These are phyloP conservation scores for Ramularia collo-cygni DNA, from an alignment of 2,329 filamentous ascomycete species.

Conservation along the genomic window DNA sequence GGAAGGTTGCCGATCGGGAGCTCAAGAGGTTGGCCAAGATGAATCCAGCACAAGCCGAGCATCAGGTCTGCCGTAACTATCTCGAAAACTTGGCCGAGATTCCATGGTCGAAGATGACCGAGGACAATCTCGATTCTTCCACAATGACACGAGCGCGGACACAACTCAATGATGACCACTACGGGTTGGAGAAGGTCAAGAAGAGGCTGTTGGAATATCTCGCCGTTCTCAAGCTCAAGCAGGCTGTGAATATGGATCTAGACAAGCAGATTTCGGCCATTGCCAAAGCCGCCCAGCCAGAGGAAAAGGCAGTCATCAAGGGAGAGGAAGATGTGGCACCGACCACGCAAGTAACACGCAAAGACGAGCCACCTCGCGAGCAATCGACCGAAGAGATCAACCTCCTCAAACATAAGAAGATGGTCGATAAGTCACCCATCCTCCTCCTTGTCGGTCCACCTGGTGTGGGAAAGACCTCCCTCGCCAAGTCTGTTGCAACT, in stretches of 20 bases:
- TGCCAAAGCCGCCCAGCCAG: slow-evolving; percentile 35
- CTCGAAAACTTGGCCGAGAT: slow-evolving; percentile 91
- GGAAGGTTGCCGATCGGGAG: slow-evolving; percentile 86
- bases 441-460: slow-evolving; percentile 88
- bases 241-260: slow-evolving; percentile 76
- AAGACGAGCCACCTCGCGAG: slow-evolving; percentile 35
- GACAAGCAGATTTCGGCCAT: slow-evolving; percentile 65
- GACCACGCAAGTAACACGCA: slow-evolving; percentile 29
- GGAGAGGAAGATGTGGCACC: slow-evolving; percentile 51
- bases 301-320: slow-evolving; percentile 37
- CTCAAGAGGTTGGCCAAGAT: slow-evolving; percentile 85
- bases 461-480: slow-evolving; percentile 90
- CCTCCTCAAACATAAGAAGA: slow-evolving; percentile 70
- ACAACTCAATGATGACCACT: slow-evolving; percentile 93
- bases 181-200: slow-evolving; percentile 94
- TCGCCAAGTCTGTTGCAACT: slow-evolving; percentile 87
- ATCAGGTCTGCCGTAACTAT: slow-evolving; percentile 88
- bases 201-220: slow-evolving; percentile 92
- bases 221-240: slow-evolving; percentile 91
- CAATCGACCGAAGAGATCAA: slow-evolving; percentile 56
- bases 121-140: slow-evolving; percentile 75
- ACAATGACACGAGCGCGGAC: slow-evolving; percentile 74
- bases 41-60: slow-evolving; percentile 92
- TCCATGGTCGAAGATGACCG: slow-evolving; percentile 78
- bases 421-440: slow-evolving; percentile 93